Evolutionary conservation across 306 rosid genomes (phyloP), one percentile per base, ranked within the genome.

Genomic region (Cucurbita maxima): DNA sequence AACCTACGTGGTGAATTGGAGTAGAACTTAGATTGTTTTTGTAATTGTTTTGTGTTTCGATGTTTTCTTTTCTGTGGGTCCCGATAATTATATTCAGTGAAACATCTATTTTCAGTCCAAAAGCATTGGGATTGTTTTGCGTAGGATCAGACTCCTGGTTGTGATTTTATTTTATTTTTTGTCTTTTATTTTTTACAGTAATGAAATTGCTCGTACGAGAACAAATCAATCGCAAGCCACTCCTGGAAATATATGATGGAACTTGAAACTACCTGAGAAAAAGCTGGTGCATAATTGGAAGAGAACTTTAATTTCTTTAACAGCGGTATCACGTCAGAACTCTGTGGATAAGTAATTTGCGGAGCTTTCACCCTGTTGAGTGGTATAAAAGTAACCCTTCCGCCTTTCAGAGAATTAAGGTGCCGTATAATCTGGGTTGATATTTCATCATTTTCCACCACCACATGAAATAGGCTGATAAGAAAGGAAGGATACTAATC

Each of bases 371-470:
- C 98, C 85, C 98, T 87, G 84, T 94, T 90, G 59, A 94, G 87
- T 37, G 98, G 98, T 72, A 94, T 94, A 79, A 94, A 93, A 1
- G 98, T 94, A 81, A 94, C 98, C 25, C 98, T 86, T 8, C 98
- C 98, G 50, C 98, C 98, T 83, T 89, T 94, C 52, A 80, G 81
- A 70, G 88, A 77, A 81, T 94, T 94, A 68, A 94, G 98, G 85
- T 86, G 96, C 78, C 85, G 88, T 72, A 94, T 94, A 86, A 94
- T 94, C 94, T 89, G 86, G 62, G 98, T 87, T 77, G 98, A 94
- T 74, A 75, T 86, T 70, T 89, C 92, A 75, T 94, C 98, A 79
- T 84, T 89, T 74, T 94, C 92, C 77, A 94, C 98, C 82, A 94
- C 98, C 84, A 94, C 97, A 20, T 94, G 98, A 82, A 94, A 94